Conservation (phyloP, 2,329 filamentous ascomycete genomes). For the Fusarium graminum region DNA sequence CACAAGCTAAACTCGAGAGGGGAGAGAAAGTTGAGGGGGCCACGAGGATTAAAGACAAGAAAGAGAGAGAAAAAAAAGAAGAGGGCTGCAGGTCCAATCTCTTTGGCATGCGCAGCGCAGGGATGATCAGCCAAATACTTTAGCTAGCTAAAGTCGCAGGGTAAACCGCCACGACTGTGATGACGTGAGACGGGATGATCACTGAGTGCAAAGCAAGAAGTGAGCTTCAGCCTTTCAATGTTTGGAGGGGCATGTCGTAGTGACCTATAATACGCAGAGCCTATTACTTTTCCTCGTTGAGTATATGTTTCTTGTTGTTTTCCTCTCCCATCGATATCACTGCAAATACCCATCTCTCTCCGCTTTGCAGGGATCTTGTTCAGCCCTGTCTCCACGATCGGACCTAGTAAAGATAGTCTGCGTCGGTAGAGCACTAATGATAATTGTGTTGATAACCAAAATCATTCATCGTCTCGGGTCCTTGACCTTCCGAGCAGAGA, state of each 20-base stretch:
- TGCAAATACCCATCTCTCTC: neutral
- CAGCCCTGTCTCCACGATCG: constrained; percentile 27
- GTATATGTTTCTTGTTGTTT: neutral
- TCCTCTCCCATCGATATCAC: neutral
- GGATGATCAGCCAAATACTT: constrained; percentile 9
- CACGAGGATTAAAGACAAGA: constrained; percentile 19
- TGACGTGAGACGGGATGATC: constrained; percentile 46
- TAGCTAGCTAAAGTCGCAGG: neutral
- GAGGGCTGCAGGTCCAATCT: constrained; percentile 1
- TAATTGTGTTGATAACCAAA: neutral
- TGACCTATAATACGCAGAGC: neutral
- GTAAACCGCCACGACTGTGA: constrained; percentile 36
- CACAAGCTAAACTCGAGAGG: constrained; percentile 8
- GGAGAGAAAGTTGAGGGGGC: constrained; percentile 10
- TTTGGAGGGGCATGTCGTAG: constrained; percentile 11
- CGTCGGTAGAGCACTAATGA: constrained; percentile 1
- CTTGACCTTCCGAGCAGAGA: constrained; percentile 19
- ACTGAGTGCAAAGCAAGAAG: constrained; percentile 6
- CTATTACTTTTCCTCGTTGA: neutral
- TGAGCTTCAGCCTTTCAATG: constrained; percentile 5
- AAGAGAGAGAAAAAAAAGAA: neutral
- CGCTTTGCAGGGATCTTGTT: constrained; percentile 14
- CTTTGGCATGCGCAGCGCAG: constrained; percentile 5
- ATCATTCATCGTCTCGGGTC: constrained; percentile 8
- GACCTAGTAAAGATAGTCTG: constrained; percentile 4